Conservation (phyloP, 164 flowering plant species). For the Berberis thunbergii region DNA sequence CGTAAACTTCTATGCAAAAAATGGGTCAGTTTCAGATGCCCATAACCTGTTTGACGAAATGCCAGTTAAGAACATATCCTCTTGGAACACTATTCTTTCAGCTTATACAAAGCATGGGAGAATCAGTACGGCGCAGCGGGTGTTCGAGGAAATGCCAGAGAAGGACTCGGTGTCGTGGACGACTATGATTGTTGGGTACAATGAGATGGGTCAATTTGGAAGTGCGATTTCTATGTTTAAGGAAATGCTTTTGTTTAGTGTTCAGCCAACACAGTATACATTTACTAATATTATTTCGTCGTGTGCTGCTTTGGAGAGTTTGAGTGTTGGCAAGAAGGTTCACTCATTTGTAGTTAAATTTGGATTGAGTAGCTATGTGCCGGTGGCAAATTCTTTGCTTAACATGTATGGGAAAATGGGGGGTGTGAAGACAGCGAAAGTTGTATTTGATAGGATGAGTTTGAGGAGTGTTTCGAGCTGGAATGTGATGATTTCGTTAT, state of each 20-base stretch:
- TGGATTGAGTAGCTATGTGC: constrained; percentile 39
- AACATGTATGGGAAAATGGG: constrained; percentile 86
- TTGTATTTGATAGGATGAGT: constrained; percentile 55
- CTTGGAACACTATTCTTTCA: constrained; percentile 43
- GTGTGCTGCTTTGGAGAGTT: constrained; percentile 41
- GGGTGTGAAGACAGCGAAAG: constrained; percentile 35
- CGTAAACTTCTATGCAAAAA: constrained; percentile 51
- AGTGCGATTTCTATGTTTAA: constrained; percentile 40
- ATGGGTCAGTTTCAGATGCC: constrained; percentile 26
- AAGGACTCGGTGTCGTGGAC: constrained; percentile 86
- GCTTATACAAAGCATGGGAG: constrained; percentile 53
- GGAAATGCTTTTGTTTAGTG: constrained; percentile 40
- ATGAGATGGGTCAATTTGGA: constrained; percentile 38
- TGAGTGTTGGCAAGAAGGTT: constrained; percentile 52
- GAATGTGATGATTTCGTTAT: constrained; percentile 57
- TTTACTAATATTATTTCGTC: constrained; percentile 63
- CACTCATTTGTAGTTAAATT: constrained; percentile 65
- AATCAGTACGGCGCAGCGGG: constrained; percentile 21
- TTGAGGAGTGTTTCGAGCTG: constrained; percentile 39
- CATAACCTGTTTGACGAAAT: constrained; percentile 21
- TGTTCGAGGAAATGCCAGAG: constrained; percentile 50
- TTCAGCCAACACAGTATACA: constrained; percentile 55
- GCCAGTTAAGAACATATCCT: constrained; percentile 19
- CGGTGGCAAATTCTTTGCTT: constrained; percentile 69
- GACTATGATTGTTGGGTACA: constrained; percentile 65